Evolutionary conservation across 177 flowering plant species (phyloP).

Genomic region (Telopea speciosissima): DNA sequence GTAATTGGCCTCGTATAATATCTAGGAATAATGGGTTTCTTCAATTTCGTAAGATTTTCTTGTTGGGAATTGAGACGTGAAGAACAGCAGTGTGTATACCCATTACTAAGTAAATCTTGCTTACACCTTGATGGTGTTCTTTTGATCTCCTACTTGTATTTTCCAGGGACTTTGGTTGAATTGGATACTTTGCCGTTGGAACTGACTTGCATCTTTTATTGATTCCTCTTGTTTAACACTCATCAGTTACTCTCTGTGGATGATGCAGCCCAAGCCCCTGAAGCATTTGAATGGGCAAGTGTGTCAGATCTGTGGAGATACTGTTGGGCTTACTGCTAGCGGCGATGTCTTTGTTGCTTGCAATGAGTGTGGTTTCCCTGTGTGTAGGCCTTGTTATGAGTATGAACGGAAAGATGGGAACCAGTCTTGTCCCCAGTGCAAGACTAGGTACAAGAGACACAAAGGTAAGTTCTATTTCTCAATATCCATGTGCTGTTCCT

Average conservation of each 20-base stretch:
- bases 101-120: not conserved
- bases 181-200: not conserved
- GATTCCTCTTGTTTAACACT: not conserved
- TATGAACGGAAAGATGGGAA: conserved; percentile 94
- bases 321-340: conserved; percentile 56
- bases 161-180: too few relatives aligned
- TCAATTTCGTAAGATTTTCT: not conserved
- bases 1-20: not conserved
- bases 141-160: not conserved
- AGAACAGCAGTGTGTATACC: not conserved
- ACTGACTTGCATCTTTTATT: not conserved
- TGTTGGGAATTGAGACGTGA: not conserved
- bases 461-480: conserved; percentile 50
- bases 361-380: conserved; percentile 98
- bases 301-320: conserved; percentile 96
- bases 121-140: not conserved
- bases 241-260: conserved; percentile 7
- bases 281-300: conserved; percentile 67
- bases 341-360: conserved; percentile 96
- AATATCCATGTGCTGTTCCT: not conserved
- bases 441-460: conserved; percentile 84
- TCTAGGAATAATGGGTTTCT: not conserved
- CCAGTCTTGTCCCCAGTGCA: conserved; percentile 92
- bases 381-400: conserved; percentile 94
- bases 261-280: conserved; percentile 68